Evolutionary conservation across 140 eudicot genomes (phyloP).

Genomic region (Bidens hawaiensis): DNA sequence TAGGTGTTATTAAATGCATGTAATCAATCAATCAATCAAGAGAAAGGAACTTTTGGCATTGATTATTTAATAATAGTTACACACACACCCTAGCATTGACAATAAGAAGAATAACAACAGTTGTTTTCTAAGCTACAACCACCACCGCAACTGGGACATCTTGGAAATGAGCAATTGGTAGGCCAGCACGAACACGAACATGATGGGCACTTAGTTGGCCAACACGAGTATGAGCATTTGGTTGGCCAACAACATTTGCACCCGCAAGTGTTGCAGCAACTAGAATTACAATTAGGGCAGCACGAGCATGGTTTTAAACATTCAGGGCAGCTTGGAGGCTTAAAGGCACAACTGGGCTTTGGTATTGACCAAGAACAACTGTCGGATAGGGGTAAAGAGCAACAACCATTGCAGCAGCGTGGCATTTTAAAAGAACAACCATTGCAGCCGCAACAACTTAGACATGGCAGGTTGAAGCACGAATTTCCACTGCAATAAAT

Average conservation of each 20-base stretch:
- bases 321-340: conserved; percentile 32
- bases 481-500: conserved; percentile 44
- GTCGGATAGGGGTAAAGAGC: conserved; percentile 24
- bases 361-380: conserved; percentile 46
- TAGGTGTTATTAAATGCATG: conserved; percentile 22
- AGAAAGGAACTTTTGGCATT: not conserved
- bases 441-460: conserved; percentile 33
- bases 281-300: too few species aligned
- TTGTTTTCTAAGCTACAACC: conserved; percentile 32
- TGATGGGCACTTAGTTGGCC: conserved; percentile 22
- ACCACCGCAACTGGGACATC: conserved; percentile 8
- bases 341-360: conserved; percentile 42
- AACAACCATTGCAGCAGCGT: conserved; percentile 22
- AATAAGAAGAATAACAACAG: conserved; percentile 38
- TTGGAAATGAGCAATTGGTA: conserved; percentile 14
- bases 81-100: conserved; percentile 44
- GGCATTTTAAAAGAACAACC: conserved; percentile 31
- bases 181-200: not conserved
- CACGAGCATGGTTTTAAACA: too few species aligned
- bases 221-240: conserved; percentile 18
- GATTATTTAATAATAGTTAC: too few species aligned
- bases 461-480: conserved; percentile 49
- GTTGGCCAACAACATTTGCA: conserved; percentile 25
- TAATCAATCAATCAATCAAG: conserved; percentile 2
- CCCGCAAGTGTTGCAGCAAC: too few species aligned